Evolutionary conservation across 108 stramenopile species (phyloP).

Genomic region (Discostella pseudostelligera): DNA sequence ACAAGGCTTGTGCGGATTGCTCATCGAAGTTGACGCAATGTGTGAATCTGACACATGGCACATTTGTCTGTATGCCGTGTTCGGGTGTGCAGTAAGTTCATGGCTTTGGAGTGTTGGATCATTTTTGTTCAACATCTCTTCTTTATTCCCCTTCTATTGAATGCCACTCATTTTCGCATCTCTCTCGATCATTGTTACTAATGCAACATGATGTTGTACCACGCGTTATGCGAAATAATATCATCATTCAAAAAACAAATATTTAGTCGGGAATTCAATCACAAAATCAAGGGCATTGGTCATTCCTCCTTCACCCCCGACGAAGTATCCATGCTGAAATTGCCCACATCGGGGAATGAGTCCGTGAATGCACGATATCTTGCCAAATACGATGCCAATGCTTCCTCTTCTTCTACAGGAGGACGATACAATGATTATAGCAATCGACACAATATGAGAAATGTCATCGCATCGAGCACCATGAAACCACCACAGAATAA

Average conservation of each 20-base stretch:
- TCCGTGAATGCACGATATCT: slow-evolving; percentile 67
- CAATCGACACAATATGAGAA: not conserved
- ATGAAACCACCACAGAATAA: slow-evolving; percentile 62
- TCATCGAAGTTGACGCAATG: slow-evolving; percentile 68
- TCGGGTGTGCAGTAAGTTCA: slow-evolving; percentile 65
- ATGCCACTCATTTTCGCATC: not conserved
- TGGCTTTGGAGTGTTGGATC: not conserved
- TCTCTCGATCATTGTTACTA: not conserved
- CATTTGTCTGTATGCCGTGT: slow-evolving; percentile 79
- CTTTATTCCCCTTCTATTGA: too few relatives aligned
- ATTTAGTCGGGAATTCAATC: slow-evolving; percentile 65
- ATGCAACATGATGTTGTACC: not conserved
- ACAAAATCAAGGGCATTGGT: slow-evolving; percentile 78
- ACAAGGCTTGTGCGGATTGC: slow-evolving; percentile 84
- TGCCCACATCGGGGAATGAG: slow-evolving; percentile 57
- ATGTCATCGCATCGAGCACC: slow-evolving; percentile 1
- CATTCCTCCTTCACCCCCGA: slow-evolving; percentile 76
- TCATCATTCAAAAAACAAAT: not conserved
- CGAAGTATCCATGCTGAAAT: slow-evolving; percentile 53
- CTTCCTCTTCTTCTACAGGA: not conserved
- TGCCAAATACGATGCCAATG: slow-evolving; percentile 54
- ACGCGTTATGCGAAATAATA: too few relatives aligned
- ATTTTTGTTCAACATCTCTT: too few relatives aligned
- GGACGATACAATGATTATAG: not conserved
- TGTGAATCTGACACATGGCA: slow-evolving; percentile 72